phyloP scores from a whole-genome alignment of 768 basidiomycete genomes.

The Mycena rosella region DNA sequence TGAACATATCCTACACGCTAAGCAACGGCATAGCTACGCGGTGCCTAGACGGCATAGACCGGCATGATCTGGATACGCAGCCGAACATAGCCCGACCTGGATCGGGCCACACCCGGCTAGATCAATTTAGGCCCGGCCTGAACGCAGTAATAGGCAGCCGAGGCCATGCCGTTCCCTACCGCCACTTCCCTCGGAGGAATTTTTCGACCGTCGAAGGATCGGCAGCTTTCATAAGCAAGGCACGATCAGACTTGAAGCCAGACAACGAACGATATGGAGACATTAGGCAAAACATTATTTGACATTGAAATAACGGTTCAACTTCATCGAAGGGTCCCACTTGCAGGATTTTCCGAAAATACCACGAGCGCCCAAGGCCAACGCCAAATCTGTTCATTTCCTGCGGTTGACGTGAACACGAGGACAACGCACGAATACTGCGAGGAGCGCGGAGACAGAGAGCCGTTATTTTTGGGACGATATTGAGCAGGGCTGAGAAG shows the following conservation, averaged over 20 bases:
- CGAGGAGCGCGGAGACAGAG: conserved; percentile 18
- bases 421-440: neutral
- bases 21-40: no score
- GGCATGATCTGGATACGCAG: no score
- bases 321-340: neutral
- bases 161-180: neutral
- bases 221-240: conserved; percentile 15
- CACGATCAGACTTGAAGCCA: conserved; percentile 10
- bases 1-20: no score
- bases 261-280: neutral
- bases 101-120: no score
- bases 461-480: neutral
- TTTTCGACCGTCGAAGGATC: conserved; percentile 21
- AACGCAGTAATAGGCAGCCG: neutral
- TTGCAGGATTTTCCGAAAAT: neutral
- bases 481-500: neutral
- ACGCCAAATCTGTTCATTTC: no score
- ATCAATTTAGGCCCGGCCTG: no score
- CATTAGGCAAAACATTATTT: no score
- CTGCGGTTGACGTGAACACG: neutral
- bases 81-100: no score
- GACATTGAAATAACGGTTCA: neutral
- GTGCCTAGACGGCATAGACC: no score
- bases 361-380: neutral
- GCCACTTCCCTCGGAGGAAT: conserved; percentile 15